Evolutionary conservation across 2,329 filamentous ascomycete genomes (phyloP).

Genomic region (Verticillium tricorpus): DNA sequence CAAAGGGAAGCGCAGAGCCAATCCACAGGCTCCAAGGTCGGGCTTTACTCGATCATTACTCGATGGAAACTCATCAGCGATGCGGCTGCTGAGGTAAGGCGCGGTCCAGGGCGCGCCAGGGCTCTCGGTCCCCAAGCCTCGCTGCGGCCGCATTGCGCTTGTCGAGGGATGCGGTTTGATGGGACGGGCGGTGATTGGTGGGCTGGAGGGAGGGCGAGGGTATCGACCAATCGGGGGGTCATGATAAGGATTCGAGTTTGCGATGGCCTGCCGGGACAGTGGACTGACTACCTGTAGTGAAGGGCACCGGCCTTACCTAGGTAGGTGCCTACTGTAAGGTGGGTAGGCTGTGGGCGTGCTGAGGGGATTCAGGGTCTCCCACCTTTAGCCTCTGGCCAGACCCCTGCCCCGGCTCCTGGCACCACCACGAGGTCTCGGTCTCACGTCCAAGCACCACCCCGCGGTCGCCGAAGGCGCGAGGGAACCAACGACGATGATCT

Average conservation of each 20-base stretch:
- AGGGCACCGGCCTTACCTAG: too few species aligned
- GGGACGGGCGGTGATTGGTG: neutral
- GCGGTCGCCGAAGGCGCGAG: neutral
- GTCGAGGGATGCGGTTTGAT: neutral
- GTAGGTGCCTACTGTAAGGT: too few species aligned
- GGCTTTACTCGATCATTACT: constrained; percentile 40
- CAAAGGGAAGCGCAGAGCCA: constrained; percentile 1
- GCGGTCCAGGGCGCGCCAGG: neutral
- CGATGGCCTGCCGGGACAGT: neutral
- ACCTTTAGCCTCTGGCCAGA: neutral
- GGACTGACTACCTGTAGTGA: too few species aligned
- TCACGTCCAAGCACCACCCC: neutral
- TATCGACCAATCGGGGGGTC: neutral
- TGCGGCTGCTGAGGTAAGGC: neutral
- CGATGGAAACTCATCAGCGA: constrained; percentile 33
- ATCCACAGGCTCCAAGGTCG: constrained; percentile 1
- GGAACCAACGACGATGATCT: neutral
- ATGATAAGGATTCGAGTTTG: neutral
- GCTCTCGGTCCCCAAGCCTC: neutral
- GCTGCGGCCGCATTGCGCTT: neutral
- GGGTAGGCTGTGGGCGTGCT: neutral
- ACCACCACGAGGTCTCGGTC: neutral
- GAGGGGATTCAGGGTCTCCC: neutral
- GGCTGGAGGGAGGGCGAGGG: neutral
- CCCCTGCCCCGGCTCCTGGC: neutral